phyloP scores from a whole-genome alignment of 306 rosid genomes.

The Begonia loranthoides region DNA sequence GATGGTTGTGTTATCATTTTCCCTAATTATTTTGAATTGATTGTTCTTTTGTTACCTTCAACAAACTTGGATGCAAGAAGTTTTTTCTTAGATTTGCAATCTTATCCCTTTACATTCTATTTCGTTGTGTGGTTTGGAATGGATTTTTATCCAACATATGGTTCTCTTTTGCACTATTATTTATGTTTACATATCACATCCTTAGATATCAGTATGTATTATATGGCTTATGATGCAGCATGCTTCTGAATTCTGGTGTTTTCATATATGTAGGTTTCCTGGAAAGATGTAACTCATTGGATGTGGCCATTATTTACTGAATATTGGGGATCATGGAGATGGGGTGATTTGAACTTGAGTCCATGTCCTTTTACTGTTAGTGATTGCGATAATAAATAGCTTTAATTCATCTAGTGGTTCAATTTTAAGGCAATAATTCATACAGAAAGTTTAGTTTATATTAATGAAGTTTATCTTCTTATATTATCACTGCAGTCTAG shows the following conservation, averaged over 20 bases:
- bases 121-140: too few species aligned
- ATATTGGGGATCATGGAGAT: constrained; percentile 77
- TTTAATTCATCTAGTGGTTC: not conserved
- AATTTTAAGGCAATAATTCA: too few species aligned
- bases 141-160: too few species aligned
- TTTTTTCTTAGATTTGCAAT: too few species aligned
- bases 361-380: constrained; percentile 66
- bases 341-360: constrained; percentile 45
- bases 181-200: not conserved
- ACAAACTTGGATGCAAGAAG: too few species aligned
- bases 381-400: constrained; percentile 4
- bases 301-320: constrained; percentile 90
- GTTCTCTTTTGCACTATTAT: not conserved
- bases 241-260: constrained; percentile 3
- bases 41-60: too few species aligned
- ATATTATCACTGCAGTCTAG: too few species aligned
- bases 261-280: constrained; percentile 33
- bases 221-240: not conserved
- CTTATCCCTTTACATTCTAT: too few species aligned
- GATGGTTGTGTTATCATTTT: too few species aligned
- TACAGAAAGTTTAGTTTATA: too few species aligned
- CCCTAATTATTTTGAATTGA: too few species aligned
- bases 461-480: too few species aligned
- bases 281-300: constrained; percentile 85
- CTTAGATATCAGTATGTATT: not conserved